These are phyloP conservation scores for Panicum virgatum DNA, from an alignment of 202 grass and related monocot genomes.

Conservation along the genomic window DNA sequence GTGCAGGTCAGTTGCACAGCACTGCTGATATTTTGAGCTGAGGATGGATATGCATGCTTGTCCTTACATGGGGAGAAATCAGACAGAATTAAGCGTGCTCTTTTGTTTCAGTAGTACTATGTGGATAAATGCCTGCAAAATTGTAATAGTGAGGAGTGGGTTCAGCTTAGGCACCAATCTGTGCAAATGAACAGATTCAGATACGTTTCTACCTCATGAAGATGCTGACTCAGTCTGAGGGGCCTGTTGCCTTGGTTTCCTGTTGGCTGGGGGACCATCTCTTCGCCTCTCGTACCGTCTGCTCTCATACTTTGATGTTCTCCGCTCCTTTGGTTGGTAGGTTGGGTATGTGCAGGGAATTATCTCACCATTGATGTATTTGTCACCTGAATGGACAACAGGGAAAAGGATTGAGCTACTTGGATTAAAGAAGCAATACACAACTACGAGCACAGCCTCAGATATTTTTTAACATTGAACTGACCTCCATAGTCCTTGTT, in stretches of 20 bases:
- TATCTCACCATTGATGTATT: constrained; percentile 98
- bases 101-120: neutral
- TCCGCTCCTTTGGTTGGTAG: constrained; percentile 87
- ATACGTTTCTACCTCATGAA: constrained; percentile 53
- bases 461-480: neutral
- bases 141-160: neutral
- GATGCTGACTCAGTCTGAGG: constrained; percentile 58
- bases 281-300: constrained; percentile 83
- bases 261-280: constrained; percentile 63
- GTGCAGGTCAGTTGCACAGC: neutral
- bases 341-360: constrained; percentile 97
- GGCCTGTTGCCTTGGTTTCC: constrained; percentile 49
- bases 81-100: neutral
- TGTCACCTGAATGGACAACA: constrained; percentile 67
- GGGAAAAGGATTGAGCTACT: neutral
- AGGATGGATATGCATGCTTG: neutral
- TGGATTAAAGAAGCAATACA: neutral
- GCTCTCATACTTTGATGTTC: constrained; percentile 82
- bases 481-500: constrained; percentile 98
- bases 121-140: constrained; percentile 30
- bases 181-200: neutral
- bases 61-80: neutral
- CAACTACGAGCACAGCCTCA: neutral
- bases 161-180: neutral
- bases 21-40: constrained; percentile 2